Percentiles rank a stretch among this genome's conserved stretches.
Conservation (phyloP, 73 alveolate species). For the Diophrys sp. region DNA sequence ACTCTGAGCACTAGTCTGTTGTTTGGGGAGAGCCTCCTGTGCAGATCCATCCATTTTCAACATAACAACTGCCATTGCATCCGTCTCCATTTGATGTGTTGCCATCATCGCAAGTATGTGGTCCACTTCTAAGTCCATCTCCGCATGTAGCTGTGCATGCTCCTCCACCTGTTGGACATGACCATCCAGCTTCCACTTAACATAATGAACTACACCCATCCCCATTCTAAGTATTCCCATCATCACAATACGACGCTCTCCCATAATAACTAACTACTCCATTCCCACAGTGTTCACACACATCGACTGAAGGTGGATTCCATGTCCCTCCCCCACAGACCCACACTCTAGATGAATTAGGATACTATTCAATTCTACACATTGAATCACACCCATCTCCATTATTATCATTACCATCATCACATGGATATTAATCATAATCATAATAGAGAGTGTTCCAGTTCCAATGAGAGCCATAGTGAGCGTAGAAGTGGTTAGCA, state of each 20-base stretch:
- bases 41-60: constrained; percentile 66
- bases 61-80: constrained; percentile 26
- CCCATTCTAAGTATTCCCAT: constrained; percentile 38
- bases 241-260: constrained; percentile 41
- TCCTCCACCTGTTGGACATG: constrained; percentile 11
- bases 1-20: constrained; percentile 5
- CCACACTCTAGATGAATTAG: too few species aligned
- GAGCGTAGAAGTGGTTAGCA: too few species aligned
- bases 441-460: background rate
- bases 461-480: too few species aligned
- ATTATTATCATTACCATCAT: background rate
- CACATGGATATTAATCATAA: background rate
- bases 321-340: background rate
- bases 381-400: constrained; percentile 4
- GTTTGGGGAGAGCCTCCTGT: constrained; percentile 19
- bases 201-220: constrained; percentile 38
- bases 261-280: background rate
- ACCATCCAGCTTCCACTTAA: constrained; percentile 45
- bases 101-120: constrained; percentile 51
- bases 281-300: background rate
- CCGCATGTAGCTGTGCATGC: constrained; percentile 28
- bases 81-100: constrained; percentile 42
- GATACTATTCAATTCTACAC: background rate
- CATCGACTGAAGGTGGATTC: background rate
- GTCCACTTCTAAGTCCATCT: constrained; percentile 24